Evolutionary conservation across 2,329 filamentous ascomycete genomes (phyloP), one percentile per base, ranked within the genome.

Genomic region (Aspergillus sergii): DNA sequence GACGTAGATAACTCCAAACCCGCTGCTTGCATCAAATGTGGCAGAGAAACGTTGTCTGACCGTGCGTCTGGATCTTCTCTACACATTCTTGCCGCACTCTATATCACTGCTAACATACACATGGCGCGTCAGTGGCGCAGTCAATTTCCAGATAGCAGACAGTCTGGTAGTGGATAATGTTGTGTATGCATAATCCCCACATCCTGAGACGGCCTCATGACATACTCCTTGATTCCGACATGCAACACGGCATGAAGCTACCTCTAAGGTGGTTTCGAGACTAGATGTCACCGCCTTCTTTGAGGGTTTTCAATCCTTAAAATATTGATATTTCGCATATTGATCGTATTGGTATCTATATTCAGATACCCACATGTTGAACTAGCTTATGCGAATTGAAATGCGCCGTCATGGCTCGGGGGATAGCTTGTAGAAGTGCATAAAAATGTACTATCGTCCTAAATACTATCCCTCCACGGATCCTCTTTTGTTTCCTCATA

Each of bases 81-180:
- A n/a, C 19, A n/a, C 7, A 9, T 41, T 41, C 16, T 10, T 39
- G 16, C 8, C 19, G 39, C 34, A 36, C 14, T 36, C 14, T 7
- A 16, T 36, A 16, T 36, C 14, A 7, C 14, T 16, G 14, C 16
- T 16, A 5, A 14, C 6, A 36, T 36, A 8, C 14, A 16, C 14
- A 16, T 36, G 14, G 3, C 14, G 14, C 34, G 5, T 16, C 34
- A 36, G 34, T 36, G 14, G 34, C 3, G 14, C 34, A 36, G 14
- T 8, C 1, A 5, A 36, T 3, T 16, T 0, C 5, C 14, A 7
- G 1, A 16, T 14, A 3, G 6, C 6, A 7, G 14, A 16, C 14
- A 16, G 3, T 3, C 5, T 0, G n/a, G n/a, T 8, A n/a, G 39
- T 3, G 1, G 14, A 9, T 7, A 19, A 41, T 9, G 8, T n/a